Conservation (phyloP, 495 filamentous ascomycete species). For the Cenococcum geophilum region DNA sequence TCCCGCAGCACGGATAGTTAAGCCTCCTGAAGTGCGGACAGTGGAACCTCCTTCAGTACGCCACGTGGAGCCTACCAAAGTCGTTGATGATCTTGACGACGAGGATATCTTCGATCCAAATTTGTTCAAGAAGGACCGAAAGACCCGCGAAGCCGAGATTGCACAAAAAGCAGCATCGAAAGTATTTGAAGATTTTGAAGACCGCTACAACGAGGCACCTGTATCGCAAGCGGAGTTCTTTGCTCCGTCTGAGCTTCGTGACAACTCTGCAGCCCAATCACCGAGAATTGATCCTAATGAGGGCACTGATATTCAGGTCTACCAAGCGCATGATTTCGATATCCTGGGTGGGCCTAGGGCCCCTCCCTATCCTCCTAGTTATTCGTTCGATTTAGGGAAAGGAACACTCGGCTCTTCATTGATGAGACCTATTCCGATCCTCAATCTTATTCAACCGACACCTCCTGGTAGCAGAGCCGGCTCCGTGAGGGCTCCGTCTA, state of each 20-base stretch:
- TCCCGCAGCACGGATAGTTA: slow-evolving; percentile 16
- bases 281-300: slow-evolving; percentile 31
- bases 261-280: slow-evolving; percentile 14
- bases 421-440: slow-evolving; percentile 30
- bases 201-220: slow-evolving; percentile 19
- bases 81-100: slow-evolving; percentile 27
- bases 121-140: slow-evolving; percentile 32
- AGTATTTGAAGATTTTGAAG: slow-evolving; percentile 26
- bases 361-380: slow-evolving; percentile 25
- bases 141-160: background rate
- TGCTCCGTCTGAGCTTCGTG: slow-evolving; percentile 23
- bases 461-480: slow-evolving; percentile 30
- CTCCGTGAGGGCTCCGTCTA: slow-evolving; percentile 21
- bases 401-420: slow-evolving; percentile 8
- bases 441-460: slow-evolving; percentile 38
- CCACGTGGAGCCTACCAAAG: slow-evolving; percentile 21
- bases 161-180: background rate
- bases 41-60: slow-evolving; percentile 1
- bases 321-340: slow-evolving; percentile 25
- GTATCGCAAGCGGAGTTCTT: slow-evolving; percentile 31
- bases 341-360: slow-evolving; percentile 14
- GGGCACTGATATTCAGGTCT: slow-evolving; percentile 33
- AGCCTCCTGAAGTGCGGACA: slow-evolving; percentile 21
- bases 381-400: slow-evolving; percentile 26
- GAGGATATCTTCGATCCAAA: slow-evolving; percentile 39